Evolutionary conservation across 352 stramenopile species (phyloP).

Genomic region (Thalassiosira livingstoniorum): DNA sequence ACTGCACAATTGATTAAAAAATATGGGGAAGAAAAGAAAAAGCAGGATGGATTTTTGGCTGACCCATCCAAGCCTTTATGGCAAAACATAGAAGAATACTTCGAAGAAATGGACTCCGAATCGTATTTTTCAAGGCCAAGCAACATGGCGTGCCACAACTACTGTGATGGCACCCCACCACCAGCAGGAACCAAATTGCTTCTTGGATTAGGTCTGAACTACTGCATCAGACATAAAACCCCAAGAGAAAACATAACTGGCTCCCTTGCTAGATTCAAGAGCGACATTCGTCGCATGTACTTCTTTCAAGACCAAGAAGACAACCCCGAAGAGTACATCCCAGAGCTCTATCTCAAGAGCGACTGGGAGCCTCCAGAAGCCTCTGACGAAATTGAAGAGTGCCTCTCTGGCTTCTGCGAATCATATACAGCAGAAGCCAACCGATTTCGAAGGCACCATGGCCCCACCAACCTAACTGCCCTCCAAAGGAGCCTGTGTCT

Average conservation of each 20-base stretch:
- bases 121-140: background rate
- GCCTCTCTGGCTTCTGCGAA: too few relatives aligned
- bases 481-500: background rate
- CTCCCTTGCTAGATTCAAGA: background rate
- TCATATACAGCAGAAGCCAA: too few relatives aligned
- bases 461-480: slow-evolving; percentile 23
- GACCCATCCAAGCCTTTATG: background rate
- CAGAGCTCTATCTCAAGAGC: background rate
- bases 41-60: slow-evolving; percentile 18
- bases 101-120: slow-evolving; percentile 8
- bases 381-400: background rate
- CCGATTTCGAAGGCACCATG: too few relatives aligned
- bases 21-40: background rate
- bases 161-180: background rate
- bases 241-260: slow-evolving; percentile 15
- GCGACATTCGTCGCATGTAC: background rate
- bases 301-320: background rate
- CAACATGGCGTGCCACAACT: slow-evolving; percentile 2
- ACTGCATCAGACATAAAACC: background rate
- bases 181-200: background rate
- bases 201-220: slow-evolving; percentile 21
- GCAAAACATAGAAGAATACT: background rate
- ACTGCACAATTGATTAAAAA: background rate
- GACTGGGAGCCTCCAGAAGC: background rate
- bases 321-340: background rate